phyloP scores from a whole-genome alignment of 345 rosid genomes.

The Excoecaria cochinchinensis region DNA sequence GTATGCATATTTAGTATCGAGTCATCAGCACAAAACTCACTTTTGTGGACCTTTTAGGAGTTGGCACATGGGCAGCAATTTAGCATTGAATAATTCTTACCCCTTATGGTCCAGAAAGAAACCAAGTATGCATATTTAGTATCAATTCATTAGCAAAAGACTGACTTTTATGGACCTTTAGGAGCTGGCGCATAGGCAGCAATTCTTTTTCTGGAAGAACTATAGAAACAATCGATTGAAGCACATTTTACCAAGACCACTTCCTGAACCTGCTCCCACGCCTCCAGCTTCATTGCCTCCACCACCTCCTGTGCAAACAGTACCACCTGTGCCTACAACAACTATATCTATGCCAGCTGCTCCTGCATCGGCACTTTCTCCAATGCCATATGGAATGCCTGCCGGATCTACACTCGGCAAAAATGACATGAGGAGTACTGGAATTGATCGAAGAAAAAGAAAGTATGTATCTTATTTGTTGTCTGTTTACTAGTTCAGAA shows the following conservation, averaged over 20 bases:
- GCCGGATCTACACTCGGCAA: constrained; percentile 54
- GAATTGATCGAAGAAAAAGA: constrained; percentile 80
- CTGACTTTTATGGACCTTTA: constrained; percentile 27
- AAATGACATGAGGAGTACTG: constrained; percentile 66
- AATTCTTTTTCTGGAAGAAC: constrained; percentile 98
- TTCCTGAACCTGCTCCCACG: constrained; percentile 74
- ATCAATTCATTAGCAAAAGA: not conserved
- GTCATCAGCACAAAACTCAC: not conserved
- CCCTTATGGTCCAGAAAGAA: not conserved
- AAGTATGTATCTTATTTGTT: constrained; percentile 39
- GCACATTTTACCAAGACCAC: constrained; percentile 88
- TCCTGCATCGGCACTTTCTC: constrained; percentile 66
- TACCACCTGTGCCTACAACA: constrained; percentile 43
- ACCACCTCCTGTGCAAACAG: constrained; percentile 35
- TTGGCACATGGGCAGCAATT: constrained; percentile 88
- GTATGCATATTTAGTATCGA: no score
- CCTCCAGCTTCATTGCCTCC: constrained; percentile 42
- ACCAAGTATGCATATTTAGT: not conserved
- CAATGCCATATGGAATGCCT: constrained; percentile 75
- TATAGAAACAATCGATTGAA: constrained; percentile 87
- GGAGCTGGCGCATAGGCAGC: constrained; percentile 97
- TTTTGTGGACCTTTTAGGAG: constrained; percentile 47
- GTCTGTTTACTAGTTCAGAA: not conserved
- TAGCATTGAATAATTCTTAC: no score
- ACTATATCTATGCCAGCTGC: constrained; percentile 45